Conservation (phyloP, 371 early-diverging fungal species). For the Lichtheimia hyalospora region DNA sequence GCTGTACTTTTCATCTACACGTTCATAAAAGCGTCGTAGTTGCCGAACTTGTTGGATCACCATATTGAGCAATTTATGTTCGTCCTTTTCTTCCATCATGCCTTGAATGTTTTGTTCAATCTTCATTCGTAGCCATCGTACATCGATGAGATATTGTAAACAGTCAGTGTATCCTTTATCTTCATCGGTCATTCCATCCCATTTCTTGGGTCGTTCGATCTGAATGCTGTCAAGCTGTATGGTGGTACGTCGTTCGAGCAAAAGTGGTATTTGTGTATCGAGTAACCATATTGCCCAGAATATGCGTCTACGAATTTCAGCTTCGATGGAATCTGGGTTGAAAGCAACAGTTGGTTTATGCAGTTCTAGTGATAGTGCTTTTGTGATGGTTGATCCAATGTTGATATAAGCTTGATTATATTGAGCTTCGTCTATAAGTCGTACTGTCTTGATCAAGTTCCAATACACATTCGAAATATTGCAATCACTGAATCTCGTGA, state of each 20-base stretch:
- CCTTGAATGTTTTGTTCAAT: slow-evolving; percentile 8
- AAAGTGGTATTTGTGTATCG: slow-evolving; percentile 21
- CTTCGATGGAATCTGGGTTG: slow-evolving; percentile 1
- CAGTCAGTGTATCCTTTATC: slow-evolving; percentile 17
- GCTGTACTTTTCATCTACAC: slow-evolving; percentile 12
- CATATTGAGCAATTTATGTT: slow-evolving; percentile 11
- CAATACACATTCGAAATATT: slow-evolving; percentile 16
- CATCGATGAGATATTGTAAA: slow-evolving; percentile 13
- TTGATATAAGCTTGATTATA: slow-evolving; percentile 25
- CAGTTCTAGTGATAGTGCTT: slow-evolving; percentile 16
- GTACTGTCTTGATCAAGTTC: slow-evolving; percentile 19
- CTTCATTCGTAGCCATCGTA: slow-evolving; percentile 20
- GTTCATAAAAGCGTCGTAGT: slow-evolving; percentile 20
- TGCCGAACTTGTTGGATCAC: slow-evolving; percentile 21
- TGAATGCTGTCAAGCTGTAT: slow-evolving; percentile 12
- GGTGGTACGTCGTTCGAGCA: slow-evolving; percentile 14
- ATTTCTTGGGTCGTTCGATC: slow-evolving; percentile 14
- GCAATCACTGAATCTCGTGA: slow-evolving; percentile 14
- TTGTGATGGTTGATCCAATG: slow-evolving; percentile 18
- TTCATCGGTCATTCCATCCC: slow-evolving; percentile 15
- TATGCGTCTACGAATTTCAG: slow-evolving; percentile 16
- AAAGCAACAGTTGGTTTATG: neutral
- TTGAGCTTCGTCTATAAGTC: slow-evolving; percentile 12
- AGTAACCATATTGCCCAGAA: slow-evolving; percentile 24
- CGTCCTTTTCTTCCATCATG: slow-evolving; percentile 12